Percentiles rank a stretch among this genome's conserved stretches.
Evolutionary conservation across 768 basidiomycete species (phyloP).

Genomic region (Lentinula guzmanii): DNA sequence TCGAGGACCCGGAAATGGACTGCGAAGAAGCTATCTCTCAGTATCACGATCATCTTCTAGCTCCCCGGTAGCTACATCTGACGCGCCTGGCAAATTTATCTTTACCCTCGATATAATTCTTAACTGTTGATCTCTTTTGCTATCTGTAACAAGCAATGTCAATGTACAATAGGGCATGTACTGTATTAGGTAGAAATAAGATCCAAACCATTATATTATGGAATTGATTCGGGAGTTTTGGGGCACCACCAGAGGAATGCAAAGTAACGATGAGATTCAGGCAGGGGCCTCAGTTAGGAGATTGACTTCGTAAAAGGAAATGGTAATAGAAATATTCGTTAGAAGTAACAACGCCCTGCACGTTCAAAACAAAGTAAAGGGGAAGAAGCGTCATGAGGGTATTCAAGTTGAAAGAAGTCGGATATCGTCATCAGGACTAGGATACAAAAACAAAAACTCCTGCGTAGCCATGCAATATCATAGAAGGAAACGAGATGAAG

Average conservation of each 20-base stretch:
- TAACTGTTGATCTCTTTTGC: background rate
- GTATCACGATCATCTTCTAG: slow-evolving; percentile 13
- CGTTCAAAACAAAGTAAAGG: background rate
- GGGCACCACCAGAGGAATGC: background rate
- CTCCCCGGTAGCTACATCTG: background rate
- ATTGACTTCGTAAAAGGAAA: too few species aligned
- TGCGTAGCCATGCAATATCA: background rate
- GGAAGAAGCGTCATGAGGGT: background rate
- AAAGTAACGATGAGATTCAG: background rate
- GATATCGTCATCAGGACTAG: background rate
- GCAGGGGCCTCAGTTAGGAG: too few species aligned
- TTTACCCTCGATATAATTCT: too few species aligned
- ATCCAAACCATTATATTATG: too few species aligned
- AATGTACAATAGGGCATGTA: background rate
- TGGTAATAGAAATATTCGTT: too few species aligned
- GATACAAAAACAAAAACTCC: background rate
- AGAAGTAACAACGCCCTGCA: background rate
- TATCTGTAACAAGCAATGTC: background rate
- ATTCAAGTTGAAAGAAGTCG: background rate
- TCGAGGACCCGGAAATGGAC: slow-evolving; percentile 31
- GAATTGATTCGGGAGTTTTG: too few species aligned
- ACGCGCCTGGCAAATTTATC: background rate
- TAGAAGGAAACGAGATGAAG: background rate
- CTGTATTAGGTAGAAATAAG: too few species aligned
- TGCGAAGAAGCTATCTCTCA: slow-evolving; percentile 25